Evolutionary conservation across 805 yeast species (phyloP).

Genomic region (Yarrowia sp.): DNA sequence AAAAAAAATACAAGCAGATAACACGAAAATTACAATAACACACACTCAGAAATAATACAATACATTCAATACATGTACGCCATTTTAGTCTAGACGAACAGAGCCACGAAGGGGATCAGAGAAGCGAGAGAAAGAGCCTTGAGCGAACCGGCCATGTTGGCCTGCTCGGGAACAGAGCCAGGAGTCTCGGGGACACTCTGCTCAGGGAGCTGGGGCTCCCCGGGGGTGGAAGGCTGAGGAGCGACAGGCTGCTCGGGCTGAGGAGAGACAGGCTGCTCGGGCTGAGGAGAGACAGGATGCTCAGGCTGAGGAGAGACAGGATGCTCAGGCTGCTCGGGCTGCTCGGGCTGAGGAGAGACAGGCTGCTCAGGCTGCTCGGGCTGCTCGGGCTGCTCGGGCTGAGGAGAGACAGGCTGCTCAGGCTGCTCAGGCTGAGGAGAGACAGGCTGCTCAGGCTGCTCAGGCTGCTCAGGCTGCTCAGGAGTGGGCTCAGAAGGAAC

Average conservation of each 20-base stretch:
- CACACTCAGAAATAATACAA: not conserved
- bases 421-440: slow-evolving; percentile 1
- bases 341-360: not conserved
- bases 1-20: not conserved
- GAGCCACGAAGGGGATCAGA: slow-evolving; percentile 4
- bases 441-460: not conserved
- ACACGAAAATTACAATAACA: too few relatives aligned
- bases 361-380: slow-evolving; percentile 16
- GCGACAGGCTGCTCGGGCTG: not conserved
- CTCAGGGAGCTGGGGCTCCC: slow-evolving; percentile 10
- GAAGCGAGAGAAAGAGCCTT: slow-evolving; percentile 3
- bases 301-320: not conserved
- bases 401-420: not conserved
- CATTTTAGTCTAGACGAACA: slow-evolving; percentile 5
- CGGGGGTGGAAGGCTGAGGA: not conserved
- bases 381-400: slow-evolving; percentile 10
- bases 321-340: too few relatives aligned
- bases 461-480: slow-evolving; percentile 10
- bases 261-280: not conserved
- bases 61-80: slow-evolving; percentile 4
- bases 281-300: too few relatives aligned
- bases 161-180: slow-evolving; percentile 12
- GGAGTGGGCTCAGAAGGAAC: not conserved
- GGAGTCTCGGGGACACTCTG: not conserved
- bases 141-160: slow-evolving; percentile 13